Percentiles rank a stretch among this genome's conserved stretches.
Conservation (phyloP, 768 basidiomycete genomes). For the Russula ochroleuca region DNA sequence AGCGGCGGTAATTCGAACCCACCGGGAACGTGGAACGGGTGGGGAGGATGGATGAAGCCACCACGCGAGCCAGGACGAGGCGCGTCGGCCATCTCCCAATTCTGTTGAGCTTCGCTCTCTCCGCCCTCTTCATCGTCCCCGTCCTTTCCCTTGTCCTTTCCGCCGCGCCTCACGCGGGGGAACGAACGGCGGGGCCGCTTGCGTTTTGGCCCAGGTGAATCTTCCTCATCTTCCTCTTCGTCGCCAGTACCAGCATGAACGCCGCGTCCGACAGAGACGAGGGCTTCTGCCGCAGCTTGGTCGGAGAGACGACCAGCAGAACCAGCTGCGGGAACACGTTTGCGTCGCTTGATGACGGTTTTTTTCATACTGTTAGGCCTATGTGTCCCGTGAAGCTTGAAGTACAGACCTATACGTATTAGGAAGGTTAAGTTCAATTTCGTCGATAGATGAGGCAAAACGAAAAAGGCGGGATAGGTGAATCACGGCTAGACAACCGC, state of each 20-base stretch:
- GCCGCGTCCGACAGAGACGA: conserved; percentile 73
- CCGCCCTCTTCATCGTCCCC: conserved; percentile 29
- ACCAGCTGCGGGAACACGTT: conserved; percentile 88
- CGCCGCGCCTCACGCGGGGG: conserved; percentile 29
- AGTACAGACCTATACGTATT: conserved; percentile 75
- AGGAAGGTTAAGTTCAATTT: conserved; percentile 27
- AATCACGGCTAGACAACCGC: not conserved
- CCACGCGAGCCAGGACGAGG: conserved; percentile 20
- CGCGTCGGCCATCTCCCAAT: conserved; percentile 22
- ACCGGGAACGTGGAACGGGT: conserved; percentile 30
- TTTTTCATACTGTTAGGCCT: conserved; percentile 99
- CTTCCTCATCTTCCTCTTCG: conserved; percentile 44
- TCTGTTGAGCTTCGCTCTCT: conserved; percentile 24
- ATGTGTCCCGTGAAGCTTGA: conserved; percentile 96
- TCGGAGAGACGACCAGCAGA: conserved; percentile 59
- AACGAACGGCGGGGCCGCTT: conserved; percentile 46
- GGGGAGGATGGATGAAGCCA: conserved; percentile 22
- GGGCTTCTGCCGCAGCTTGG: conserved; percentile 84
- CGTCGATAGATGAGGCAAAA: not conserved
- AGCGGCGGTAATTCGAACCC: conserved; percentile 61
- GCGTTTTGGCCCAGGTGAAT: conserved; percentile 45
- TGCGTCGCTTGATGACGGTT: conserved; percentile 96
- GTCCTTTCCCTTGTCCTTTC: conserved; percentile 31
- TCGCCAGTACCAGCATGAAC: conserved; percentile 41
- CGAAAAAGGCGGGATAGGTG: not conserved